phyloP scores from a whole-genome alignment of 2,329 filamentous ascomycete genomes.

The Xylariomycetidae sp. region DNA sequence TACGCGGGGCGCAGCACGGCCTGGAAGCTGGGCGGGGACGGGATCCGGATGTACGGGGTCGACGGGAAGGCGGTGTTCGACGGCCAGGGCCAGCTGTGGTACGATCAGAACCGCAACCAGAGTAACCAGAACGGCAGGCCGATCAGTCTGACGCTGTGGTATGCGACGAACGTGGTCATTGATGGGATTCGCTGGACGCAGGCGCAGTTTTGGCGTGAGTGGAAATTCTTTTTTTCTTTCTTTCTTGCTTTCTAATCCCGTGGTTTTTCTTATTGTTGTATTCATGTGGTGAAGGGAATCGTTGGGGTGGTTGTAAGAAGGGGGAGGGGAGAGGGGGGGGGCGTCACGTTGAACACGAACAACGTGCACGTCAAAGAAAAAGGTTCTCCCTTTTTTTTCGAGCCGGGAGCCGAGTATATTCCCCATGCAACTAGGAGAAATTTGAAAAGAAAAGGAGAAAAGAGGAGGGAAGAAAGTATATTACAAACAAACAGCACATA shows the following conservation, averaged over 20 bases:
- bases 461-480: no score
- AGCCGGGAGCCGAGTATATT: no score
- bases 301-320: no score
- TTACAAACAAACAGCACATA: no score
- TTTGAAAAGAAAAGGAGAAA: no score
- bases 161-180: conserved; percentile 38
- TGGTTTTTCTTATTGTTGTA: background rate
- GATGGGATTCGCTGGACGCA: conserved; percentile 41
- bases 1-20: conserved; percentile 45
- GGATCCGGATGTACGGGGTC: conserved; percentile 43
- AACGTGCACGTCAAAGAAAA: no score
- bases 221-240: conserved; percentile 25
- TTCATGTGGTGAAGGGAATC: no score
- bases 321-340: background rate
- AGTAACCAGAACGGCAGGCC: conserved; percentile 40
- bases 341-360: conserved; percentile 17
- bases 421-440: no score
- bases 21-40: conserved; percentile 45
- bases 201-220: conserved; percentile 43
- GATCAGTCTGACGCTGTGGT: conserved; percentile 40
- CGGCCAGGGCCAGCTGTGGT: conserved; percentile 41
- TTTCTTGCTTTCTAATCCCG: background rate
- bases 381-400: no score
- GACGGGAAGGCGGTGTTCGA: conserved; percentile 42
- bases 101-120: conserved; percentile 36